Conservation (phyloP, 768 basidiomycete species). For the Strobilomyces echinocephalus region DNA sequence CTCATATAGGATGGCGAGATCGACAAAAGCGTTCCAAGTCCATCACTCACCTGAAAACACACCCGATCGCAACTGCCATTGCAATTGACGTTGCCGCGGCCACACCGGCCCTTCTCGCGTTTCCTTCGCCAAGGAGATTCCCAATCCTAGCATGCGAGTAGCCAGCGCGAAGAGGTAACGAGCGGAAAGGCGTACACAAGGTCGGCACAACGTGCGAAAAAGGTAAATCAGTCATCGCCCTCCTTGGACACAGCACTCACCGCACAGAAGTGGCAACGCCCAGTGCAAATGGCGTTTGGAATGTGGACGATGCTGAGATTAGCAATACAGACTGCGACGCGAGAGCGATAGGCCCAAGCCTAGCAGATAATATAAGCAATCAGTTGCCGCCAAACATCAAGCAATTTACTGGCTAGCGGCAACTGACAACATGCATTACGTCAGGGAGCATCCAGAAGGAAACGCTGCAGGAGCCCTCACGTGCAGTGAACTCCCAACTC, state of each 20-base stretch:
- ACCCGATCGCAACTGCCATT: constrained; percentile 60
- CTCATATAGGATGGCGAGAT: not conserved
- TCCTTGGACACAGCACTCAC: constrained; percentile 35
- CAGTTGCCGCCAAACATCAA: not conserved
- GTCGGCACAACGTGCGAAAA: not conserved
- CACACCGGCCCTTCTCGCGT: constrained; percentile 66
- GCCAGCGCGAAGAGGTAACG: not conserved
- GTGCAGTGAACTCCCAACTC: constrained; percentile 86
- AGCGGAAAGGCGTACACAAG: not conserved
- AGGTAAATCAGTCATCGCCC: not conserved
- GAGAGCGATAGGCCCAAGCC: constrained; percentile 73
- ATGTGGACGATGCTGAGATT: constrained; percentile 69
- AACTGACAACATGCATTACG: constrained; percentile 28
- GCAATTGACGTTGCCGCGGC: constrained; percentile 62
- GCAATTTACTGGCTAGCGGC: constrained; percentile 49
- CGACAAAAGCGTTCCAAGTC: not conserved
- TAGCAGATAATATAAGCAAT: constrained; percentile 28
- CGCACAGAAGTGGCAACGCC: constrained; percentile 83
- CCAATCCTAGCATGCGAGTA: constrained; percentile 54
- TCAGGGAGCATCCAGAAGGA: not conserved
- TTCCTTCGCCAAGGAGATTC: constrained; percentile 80
- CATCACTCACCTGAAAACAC: constrained; percentile 53
- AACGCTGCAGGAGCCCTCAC: constrained; percentile 14
- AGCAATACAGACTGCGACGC: constrained; percentile 88
- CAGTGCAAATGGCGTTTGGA: constrained; percentile 80